Evolutionary conservation across 1,139 yeast species (phyloP).

Genomic region (Hemisphaericaspora xylanilytica): DNA sequence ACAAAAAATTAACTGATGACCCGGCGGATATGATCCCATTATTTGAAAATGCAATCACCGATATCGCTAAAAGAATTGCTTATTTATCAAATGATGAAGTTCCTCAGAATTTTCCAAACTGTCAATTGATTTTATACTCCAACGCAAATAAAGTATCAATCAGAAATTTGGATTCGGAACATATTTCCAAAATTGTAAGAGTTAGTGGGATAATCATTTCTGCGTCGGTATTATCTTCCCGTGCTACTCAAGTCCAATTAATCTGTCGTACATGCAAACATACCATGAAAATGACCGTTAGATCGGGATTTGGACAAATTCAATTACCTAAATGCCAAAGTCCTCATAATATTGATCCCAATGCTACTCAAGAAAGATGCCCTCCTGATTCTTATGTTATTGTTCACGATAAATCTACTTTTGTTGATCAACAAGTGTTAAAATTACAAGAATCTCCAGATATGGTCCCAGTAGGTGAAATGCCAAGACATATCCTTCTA

Average conservation of each 20-base stretch:
- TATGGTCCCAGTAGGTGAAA: constrained; percentile 97
- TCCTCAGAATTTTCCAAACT: constrained; percentile 64
- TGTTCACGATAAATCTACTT: constrained; percentile 87
- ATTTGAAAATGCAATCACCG: constrained; percentile 87
- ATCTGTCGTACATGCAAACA: constrained; percentile 90
- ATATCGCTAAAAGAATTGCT: constrained; percentile 81
- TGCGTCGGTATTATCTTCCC: constrained; percentile 83
- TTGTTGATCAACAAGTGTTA: constrained; percentile 91
- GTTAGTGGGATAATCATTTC: constrained; percentile 93
- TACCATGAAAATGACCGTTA: constrained; percentile 62
- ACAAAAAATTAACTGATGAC: constrained; percentile 78
- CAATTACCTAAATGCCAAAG: constrained; percentile 77
- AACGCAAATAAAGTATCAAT: constrained; percentile 72
- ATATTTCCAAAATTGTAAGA: constrained; percentile 85
- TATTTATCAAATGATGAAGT: constrained; percentile 55
- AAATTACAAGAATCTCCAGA: constrained; percentile 96
- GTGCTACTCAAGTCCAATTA: constrained; percentile 80
- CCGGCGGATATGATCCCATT: constrained; percentile 88
- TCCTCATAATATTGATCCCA: constrained; percentile 38
- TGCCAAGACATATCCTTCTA: constrained; percentile 90
- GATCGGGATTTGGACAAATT: constrained; percentile 77
- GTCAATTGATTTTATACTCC: constrained; percentile 79
- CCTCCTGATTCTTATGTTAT: constrained; percentile 91
- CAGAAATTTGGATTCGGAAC: constrained; percentile 81
- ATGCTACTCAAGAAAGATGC: constrained; percentile 60